These are phyloP conservation scores for Dimargaris cristalligena DNA, from an alignment of 192 early-diverging fungal species.

Conservation along the genomic window DNA sequence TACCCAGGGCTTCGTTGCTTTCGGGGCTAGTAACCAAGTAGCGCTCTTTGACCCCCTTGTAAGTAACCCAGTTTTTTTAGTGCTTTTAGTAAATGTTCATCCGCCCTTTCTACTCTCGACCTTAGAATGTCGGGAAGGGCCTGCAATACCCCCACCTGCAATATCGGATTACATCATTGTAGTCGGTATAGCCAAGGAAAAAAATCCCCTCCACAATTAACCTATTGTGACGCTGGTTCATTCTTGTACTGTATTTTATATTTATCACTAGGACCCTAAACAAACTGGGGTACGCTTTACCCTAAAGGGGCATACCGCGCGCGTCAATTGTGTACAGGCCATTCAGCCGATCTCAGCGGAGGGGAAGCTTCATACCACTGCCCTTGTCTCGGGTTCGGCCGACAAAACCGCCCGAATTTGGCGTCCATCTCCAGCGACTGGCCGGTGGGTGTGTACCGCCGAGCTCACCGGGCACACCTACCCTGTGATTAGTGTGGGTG, in stretches of 20 bases:
- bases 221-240: background rate
- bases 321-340: slow-evolving; percentile 63
- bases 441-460: slow-evolving; percentile 43
- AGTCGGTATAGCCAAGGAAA: slow-evolving; percentile 5
- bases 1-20: slow-evolving; percentile 31
- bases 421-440: slow-evolving; percentile 21
- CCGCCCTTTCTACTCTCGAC: slow-evolving; percentile 3
- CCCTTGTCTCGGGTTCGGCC: slow-evolving; percentile 60
- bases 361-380: slow-evolving; percentile 33
- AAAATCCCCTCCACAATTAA: background rate
- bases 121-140: no score
- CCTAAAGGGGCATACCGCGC: slow-evolving; percentile 53
- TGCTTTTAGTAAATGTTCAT: background rate
- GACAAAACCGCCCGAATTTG: slow-evolving; percentile 65
- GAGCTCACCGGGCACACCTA: slow-evolving; percentile 48
- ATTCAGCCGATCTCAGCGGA: slow-evolving; percentile 23
- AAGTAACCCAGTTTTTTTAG: no score
- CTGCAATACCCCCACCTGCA: background rate
- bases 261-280: slow-evolving; percentile 21
- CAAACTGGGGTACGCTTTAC: slow-evolving; percentile 34
- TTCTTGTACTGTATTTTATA: background rate
- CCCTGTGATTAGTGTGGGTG: slow-evolving; percentile 47
- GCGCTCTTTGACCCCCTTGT: slow-evolving; percentile 58
- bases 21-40: slow-evolving; percentile 48
- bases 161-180: background rate